phyloP scores from a whole-genome alignment of 1,284 basidiomycete genomes.

The Cystobasidium sp. region DNA sequence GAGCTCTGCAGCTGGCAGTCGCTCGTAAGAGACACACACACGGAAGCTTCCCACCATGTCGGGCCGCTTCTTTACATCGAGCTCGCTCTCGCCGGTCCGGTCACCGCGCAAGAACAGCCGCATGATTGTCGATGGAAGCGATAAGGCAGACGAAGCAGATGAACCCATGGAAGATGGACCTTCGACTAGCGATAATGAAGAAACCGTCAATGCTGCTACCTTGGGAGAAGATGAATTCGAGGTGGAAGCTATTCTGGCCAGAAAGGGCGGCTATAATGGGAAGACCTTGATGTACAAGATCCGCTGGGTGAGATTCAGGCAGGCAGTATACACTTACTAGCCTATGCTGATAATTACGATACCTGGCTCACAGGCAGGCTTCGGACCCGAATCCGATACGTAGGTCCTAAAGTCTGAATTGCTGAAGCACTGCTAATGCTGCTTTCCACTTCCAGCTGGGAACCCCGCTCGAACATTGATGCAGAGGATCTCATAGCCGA shows the following conservation, averaged over 20 bases:
- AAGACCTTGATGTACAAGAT: slow-evolving; percentile 31
- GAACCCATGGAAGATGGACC: background rate
- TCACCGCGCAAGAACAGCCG: slow-evolving; percentile 14
- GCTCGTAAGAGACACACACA: background rate
- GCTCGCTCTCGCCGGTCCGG: slow-evolving; percentile 13
- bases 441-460: slow-evolving; percentile 14
- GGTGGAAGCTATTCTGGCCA: slow-evolving; percentile 32
- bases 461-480: slow-evolving; percentile 20
- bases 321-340: background rate
- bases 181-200: background rate
- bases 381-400: slow-evolving; percentile 21
- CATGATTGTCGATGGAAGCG: slow-evolving; percentile 1
- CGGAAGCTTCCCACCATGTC: background rate
- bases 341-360: background rate
- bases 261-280: slow-evolving; percentile 24
- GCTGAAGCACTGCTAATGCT: background rate
- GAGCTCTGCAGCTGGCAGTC: slow-evolving; percentile 2
- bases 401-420: background rate
- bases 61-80: slow-evolving; percentile 11
- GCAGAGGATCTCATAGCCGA: slow-evolving; percentile 23
- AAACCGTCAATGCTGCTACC: background rate
- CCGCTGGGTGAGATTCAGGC: slow-evolving; percentile 25
- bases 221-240: slow-evolving; percentile 29
- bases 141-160: slow-evolving; percentile 8
- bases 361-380: slow-evolving; percentile 18